Conservation (phyloP, 2,329 filamentous ascomycete genomes). For the Venturiaceae sp. region DNA sequence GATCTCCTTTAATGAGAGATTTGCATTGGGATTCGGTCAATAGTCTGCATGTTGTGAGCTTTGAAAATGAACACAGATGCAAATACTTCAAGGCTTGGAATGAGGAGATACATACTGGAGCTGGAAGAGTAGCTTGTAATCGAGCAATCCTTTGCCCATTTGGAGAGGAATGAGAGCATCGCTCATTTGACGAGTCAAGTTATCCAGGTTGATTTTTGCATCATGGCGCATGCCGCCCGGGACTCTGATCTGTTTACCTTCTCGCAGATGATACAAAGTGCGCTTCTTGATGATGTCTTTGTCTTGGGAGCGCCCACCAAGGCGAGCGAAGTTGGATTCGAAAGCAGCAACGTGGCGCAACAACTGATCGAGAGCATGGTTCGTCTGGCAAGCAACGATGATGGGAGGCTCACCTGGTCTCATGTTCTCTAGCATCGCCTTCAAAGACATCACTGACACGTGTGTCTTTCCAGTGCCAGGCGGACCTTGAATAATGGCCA, state of each 20-base stretch:
- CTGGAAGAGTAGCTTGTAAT: neutral
- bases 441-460: slow-evolving; percentile 64
- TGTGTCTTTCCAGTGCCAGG: slow-evolving; percentile 76
- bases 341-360: slow-evolving; percentile 54
- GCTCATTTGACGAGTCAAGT: neutral
- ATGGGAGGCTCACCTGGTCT: slow-evolving; percentile 52
- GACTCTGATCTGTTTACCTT: neutral
- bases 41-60: no score
- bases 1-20: slow-evolving; percentile 45
- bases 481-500: slow-evolving; percentile 77
- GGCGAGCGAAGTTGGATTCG: slow-evolving; percentile 52
- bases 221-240: neutral
- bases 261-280: slow-evolving; percentile 43
- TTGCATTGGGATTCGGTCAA: slow-evolving; percentile 44
- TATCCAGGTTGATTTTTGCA: neutral
- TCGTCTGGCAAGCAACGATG: slow-evolving; percentile 76
- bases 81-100: neutral
- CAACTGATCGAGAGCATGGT: slow-evolving; percentile 82
- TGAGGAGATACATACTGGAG: no score
- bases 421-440: slow-evolving; percentile 43
- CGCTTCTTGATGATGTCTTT: slow-evolving; percentile 50
- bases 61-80: neutral
- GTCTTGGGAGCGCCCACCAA: slow-evolving; percentile 63
- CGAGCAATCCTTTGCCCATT: slow-evolving; percentile 14
- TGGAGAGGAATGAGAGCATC: slow-evolving; percentile 30